Base-by-base conservation (phyloP, 441 rosid genomes). In the Manihot esculenta region DNA sequence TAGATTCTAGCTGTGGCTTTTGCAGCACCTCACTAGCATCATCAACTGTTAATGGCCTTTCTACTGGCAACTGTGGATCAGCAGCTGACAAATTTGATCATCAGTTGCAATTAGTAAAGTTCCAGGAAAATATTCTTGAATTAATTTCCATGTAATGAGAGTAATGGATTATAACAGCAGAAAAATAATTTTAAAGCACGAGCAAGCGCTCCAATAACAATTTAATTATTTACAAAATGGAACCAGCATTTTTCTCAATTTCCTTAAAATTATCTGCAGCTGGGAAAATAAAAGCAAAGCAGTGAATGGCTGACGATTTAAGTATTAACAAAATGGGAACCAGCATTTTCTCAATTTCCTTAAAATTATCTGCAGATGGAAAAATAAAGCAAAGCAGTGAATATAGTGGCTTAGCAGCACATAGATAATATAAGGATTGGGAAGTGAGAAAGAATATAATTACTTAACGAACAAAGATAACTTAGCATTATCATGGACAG, bases 1-100 rank as follows among this genome's bases (percentile, higher is more conserved):
- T 71, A 62, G 88, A 82, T 63, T 86, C 85, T 35, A 82, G 72
- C 70, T 85, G 85, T 57, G 69, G 66, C 76, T 76, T 82, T 49
- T 64, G 83, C 64, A 91, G 64, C 66, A 86, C 79, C 68, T 76
- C 76, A 62, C 73, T 72, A 8, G 87, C 81, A 57, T 76, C 83
- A 62, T 80, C 89, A 66, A 79, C 86, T 70, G 24, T 50, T 68
- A 86, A 64, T 30, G 82, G 82, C 73, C 83, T 86, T 69, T 72
- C 81, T 59, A 68, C 62, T 0, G 64, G 69, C 76, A 64, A 73
- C 57, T 82, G 72, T 51, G 53, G 60, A 64, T 50, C 73, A 64
- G 77, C 58, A 56, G 71, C 87, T 81, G 82, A 68, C 57, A 78
- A 13, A 58, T 67, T 69, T 35, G 24, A 70, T 2, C 24, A 55